These are phyloP conservation scores for Clarireedia hainanense DNA, from an alignment of 2,329 filamentous ascomycete genomes.

Conservation along the genomic window DNA sequence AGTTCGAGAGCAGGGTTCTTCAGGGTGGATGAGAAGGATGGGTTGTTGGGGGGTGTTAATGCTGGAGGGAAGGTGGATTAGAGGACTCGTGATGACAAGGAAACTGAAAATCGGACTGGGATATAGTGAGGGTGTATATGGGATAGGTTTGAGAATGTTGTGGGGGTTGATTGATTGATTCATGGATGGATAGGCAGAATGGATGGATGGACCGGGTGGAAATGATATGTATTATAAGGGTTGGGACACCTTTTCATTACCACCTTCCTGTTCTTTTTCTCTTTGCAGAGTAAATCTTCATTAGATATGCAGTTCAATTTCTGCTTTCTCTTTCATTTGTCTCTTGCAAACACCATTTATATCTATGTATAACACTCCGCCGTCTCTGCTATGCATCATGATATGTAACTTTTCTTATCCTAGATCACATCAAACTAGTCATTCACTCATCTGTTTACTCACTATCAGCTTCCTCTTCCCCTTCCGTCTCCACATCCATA, in stretches of 20 bases:
- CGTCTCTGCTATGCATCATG: too few species aligned
- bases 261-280: not conserved
- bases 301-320: not conserved
- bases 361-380: not conserved
- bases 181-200: conserved; percentile 1
- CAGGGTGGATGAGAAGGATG: conserved; percentile 58
- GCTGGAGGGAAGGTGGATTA: conserved; percentile 45
- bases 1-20: conserved; percentile 50
- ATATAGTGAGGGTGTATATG: not conserved
- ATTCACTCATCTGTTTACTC: not conserved
- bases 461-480: too few species aligned
- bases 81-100: not conserved
- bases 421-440: not conserved
- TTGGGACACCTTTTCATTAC: conserved; percentile 7
- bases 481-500: too few species aligned
- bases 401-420: not conserved
- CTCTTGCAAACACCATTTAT: not conserved
- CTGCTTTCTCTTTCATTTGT: not conserved
- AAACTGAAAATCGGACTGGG: not conserved
- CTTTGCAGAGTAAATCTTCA: not conserved
- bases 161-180: not conserved
- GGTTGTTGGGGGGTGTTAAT: conserved; percentile 47
- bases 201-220: conserved; percentile 3
- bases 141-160: not conserved
- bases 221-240: conserved; percentile 13